These are phyloP conservation scores for Zygoascus sp. DNA, from an alignment of 1,139 yeast species.

Conservation along the genomic window DNA sequence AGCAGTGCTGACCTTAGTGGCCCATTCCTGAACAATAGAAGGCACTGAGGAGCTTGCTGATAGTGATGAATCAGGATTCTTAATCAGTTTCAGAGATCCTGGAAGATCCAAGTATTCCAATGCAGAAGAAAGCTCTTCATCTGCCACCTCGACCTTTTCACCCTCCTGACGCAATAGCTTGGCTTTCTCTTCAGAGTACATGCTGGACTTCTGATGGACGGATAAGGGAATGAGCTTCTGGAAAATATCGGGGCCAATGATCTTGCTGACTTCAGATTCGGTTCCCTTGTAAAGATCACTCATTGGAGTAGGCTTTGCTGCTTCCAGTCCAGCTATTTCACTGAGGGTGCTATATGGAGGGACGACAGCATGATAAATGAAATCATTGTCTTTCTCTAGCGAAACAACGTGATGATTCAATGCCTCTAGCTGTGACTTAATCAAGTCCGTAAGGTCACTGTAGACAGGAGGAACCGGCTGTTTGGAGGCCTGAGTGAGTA, in stretches of 20 bases:
- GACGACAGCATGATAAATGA: constrained; percentile 73
- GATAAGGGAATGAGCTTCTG: constrained; percentile 79
- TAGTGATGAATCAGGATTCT: constrained; percentile 26
- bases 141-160: constrained; percentile 72
- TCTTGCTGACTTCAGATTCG: constrained; percentile 46
- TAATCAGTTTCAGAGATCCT: constrained; percentile 53
- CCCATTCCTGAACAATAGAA: constrained; percentile 34
- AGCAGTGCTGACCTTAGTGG: constrained; percentile 27
- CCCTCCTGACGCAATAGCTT: constrained; percentile 66
- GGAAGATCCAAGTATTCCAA: constrained; percentile 79
- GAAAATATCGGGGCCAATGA: constrained; percentile 54
- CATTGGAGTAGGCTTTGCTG: constrained; percentile 63
- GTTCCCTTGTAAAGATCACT: constrained; percentile 45
- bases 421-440: constrained; percentile 30
- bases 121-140: constrained; percentile 72
- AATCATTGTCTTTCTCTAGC: constrained; percentile 78
- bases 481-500: constrained; percentile 25
- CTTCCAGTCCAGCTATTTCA: constrained; percentile 67
- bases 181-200: constrained; percentile 87
- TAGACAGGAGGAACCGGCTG: constrained; percentile 22
- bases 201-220: constrained; percentile 80
- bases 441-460: constrained; percentile 22
- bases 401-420: constrained; percentile 44
- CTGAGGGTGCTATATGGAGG: constrained; percentile 58
- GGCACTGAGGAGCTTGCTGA: constrained; percentile 20